Base-by-base conservation (phyloP, 495 filamentous ascomycete species). In the Lasiosphaeria ovina region DNA sequence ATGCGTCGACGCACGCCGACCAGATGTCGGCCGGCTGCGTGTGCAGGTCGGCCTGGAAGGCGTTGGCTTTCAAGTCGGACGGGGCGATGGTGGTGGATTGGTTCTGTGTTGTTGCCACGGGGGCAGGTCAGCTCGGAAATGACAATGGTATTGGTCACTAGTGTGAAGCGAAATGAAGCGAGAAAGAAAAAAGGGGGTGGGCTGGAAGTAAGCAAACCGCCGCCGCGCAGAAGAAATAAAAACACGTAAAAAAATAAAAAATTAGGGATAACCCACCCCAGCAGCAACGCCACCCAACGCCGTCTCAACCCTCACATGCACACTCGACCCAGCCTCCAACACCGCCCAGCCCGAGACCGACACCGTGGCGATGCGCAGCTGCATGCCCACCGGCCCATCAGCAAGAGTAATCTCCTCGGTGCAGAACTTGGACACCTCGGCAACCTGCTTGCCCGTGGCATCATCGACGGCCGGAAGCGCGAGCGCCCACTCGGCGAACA, bases 401-500 rank as follows among this genome's bases (percentile, higher is more conserved):
- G 48, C 60, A 16, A 69, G 63, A 11, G 36, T 48, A 24, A 69
- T 69, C 31, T 58, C 42, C 57, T 69, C 61, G 32, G 55, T 66
- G 63, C 66, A 69, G 34, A 55, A 69, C 64, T 65, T 67, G 42
- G 57, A 57, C 2, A 54, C 50, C 31, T 50, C 53, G 54, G 55
- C 11, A 2, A 36, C 58, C 4, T 36, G 9, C 31, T 40, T 50
- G 24, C 14, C 11, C 24, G 24, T 24, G n/a, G 53, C 57, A 10
- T 62, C 57, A 10, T 62, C 60, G 1, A 48, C 24, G 40, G 51
- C 40, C 34, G 57, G 59, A 11, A 66, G 62, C 0, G 51, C 31
- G 14, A 70, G 57, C 5, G 51, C 57, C 65, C 65, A 70, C 45
- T 67, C 65, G 7, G 58, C 44, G 44, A 67, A 70, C 6, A 54